Evolutionary conservation across 345 rosid species (phyloP), one percentile per base, ranked within the genome.

Genomic region (Mercurialis annua): DNA sequence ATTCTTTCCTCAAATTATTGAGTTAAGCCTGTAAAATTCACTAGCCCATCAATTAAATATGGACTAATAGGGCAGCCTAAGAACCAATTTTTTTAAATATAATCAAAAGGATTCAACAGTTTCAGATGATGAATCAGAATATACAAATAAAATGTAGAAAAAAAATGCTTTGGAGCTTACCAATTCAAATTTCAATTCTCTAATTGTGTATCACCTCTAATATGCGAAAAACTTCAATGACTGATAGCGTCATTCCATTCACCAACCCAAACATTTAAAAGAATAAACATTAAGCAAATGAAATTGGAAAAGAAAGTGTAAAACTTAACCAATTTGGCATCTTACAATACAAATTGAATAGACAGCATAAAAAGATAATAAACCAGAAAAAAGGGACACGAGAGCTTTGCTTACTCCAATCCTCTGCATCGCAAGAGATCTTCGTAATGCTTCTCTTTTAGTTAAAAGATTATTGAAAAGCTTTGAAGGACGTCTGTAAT

Each of bases 361-460:
- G 33, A 33, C 29, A 50, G 59, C 59, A 63, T 26, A 30, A 62
- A 40, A 0, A 43, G 38, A 2, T 29, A 31, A 69, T 6, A 42
- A 54, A 30, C 20, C 14, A 67, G 48, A 16, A 55, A 62, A 34
- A 46, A 24, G 10, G 0, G n/a, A n/a, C n/a, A n/a, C 2, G 47
- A 52, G 49, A 20, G 55, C 20, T 73, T 30, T 20, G 74, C 91
- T 85, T 83, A 92, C 98, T 30, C 96, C 96, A 16, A 86, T 75
- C 67, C 89, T 75, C 74, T 92, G 98, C 88, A 87, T 77, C 48
- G 69, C 82, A 77, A 92, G 75, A 49, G 98, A 92, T 79, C 88
- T 82, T 21, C 59, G 76, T 14, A 86, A 80, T 10, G 98, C 96
- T 72, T 80, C 71, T 74, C 92, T 79, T 76, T 87, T 92, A 10